A percentile compares a stretch with the other conserved stretches of the same genome.
Evolutionary conservation across 495 filamentous ascomycete genomes (phyloP).

Genomic region (Tirmania nivea): DNA sequence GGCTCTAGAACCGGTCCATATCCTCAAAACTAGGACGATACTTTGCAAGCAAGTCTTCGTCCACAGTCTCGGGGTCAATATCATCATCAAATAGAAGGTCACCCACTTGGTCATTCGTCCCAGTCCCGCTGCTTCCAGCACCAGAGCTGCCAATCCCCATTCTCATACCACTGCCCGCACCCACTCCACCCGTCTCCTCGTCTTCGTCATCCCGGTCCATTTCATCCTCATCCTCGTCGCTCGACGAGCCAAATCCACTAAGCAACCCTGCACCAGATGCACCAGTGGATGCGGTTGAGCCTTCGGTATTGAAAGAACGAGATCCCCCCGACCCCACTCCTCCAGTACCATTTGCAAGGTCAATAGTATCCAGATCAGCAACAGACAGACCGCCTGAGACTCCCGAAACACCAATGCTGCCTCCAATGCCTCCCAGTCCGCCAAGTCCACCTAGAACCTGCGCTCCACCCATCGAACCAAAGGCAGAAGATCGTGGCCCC

Average conservation of each 20-base stretch:
- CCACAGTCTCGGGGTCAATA: constrained; percentile 9
- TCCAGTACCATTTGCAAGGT: constrained; percentile 44
- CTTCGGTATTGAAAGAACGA: constrained; percentile 4
- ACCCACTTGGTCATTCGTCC: constrained; percentile 39
- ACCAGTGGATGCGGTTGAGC: constrained; percentile 19
- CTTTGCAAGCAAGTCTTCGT: neutral
- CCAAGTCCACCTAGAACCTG: constrained; percentile 36
- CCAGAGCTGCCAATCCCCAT: neutral
- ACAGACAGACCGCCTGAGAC: constrained; percentile 25
- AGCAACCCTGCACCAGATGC: constrained; percentile 43
- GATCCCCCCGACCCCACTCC: constrained; percentile 42
- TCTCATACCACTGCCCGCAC: neutral
- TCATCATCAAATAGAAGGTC: constrained; percentile 35
- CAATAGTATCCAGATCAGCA: constrained; percentile 48
- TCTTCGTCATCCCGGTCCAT: constrained; percentile 71
- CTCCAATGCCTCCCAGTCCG: constrained; percentile 26
- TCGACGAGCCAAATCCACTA: constrained; percentile 87
- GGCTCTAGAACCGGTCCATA: no score
- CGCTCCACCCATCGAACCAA: constrained; percentile 40
- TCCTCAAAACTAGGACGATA: neutral
- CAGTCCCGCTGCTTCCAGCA: neutral
- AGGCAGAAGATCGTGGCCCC: constrained; percentile 39
- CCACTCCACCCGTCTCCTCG: constrained; percentile 21
- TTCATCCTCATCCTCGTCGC: constrained; percentile 92
- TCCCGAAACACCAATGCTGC: neutral